phyloP scores from a whole-genome alignment of 805 yeast species.

The Vanderwaltozyma tropicalis region DNA sequence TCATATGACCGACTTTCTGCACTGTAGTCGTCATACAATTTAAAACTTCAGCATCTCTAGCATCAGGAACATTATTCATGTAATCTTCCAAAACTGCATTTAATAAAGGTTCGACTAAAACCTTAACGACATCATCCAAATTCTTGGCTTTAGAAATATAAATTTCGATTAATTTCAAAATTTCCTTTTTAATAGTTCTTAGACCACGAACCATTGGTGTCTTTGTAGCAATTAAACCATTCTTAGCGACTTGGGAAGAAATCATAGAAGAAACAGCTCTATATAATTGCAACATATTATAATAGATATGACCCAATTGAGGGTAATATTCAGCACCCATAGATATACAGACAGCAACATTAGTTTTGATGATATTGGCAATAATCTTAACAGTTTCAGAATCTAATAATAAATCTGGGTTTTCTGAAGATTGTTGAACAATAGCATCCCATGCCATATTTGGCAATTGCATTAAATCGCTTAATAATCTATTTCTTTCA shows the following conservation, averaged over 20 bases:
- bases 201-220: constrained; percentile 91
- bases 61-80: constrained; percentile 81
- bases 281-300: constrained; percentile 82
- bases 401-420: constrained; percentile 67
- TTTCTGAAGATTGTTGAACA: constrained; percentile 72
- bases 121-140: constrained; percentile 70
- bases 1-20: constrained; percentile 72
- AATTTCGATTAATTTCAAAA: constrained; percentile 77
- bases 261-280: constrained; percentile 82
- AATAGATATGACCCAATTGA: constrained; percentile 77
- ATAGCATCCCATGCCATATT: constrained; percentile 92
- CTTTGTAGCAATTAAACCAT: constrained; percentile 84
- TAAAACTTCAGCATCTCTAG: constrained; percentile 94
- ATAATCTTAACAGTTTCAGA: constrained; percentile 83
- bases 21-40: constrained; percentile 91
- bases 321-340: constrained; percentile 85
- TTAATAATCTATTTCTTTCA: constrained; percentile 58
- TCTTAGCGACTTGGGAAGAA: constrained; percentile 63
- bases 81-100: constrained; percentile 84
- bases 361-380: constrained; percentile 89
- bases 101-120: constrained; percentile 73
- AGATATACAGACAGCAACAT: constrained; percentile 89
- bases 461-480: constrained; percentile 81
- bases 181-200: constrained; percentile 92
- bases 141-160: constrained; percentile 83